These are phyloP conservation scores for Westerdykella sp. DNA, from an alignment of 2,329 filamentous ascomycete genomes.

Conservation along the genomic window DNA sequence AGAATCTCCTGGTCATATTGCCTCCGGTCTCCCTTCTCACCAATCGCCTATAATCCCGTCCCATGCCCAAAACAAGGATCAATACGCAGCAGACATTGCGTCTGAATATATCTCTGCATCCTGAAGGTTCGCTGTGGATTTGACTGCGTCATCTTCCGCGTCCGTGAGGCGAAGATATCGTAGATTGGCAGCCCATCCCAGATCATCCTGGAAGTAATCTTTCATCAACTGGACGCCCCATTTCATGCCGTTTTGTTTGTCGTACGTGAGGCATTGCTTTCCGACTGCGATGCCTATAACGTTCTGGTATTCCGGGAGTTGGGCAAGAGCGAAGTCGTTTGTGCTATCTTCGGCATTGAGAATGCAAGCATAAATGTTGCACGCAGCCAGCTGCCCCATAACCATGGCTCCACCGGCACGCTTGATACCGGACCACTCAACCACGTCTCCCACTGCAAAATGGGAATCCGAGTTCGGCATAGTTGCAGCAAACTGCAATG, in stretches of 20 bases:
- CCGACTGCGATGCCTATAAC: constrained; percentile 67
- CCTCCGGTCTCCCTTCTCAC: too few species aligned
- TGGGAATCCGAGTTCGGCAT: constrained; percentile 56
- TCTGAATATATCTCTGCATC: neutral
- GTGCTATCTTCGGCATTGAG: constrained; percentile 26
- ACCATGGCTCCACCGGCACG: constrained; percentile 71
- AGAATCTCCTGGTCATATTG: too few species aligned
- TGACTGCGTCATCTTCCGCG: constrained; percentile 16
- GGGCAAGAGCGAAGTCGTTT: constrained; percentile 11
- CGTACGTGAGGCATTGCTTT: constrained; percentile 60
- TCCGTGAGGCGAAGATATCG: constrained; percentile 31
- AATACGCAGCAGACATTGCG: neutral
- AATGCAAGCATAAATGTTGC: constrained; percentile 47
- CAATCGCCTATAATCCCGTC: too few species aligned
- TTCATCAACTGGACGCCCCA: constrained; percentile 58
- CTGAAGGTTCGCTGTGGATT: neutral
- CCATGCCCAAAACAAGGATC: neutral
- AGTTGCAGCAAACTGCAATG: constrained; percentile 49
- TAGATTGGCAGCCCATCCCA: constrained; percentile 45
- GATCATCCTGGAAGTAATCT: constrained; percentile 60
- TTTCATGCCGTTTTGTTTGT: constrained; percentile 50
- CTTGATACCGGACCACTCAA: constrained; percentile 71
- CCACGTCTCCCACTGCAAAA: constrained; percentile 65
- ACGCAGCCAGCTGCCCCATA: constrained; percentile 59
- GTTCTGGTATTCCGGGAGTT: constrained; percentile 36